Conservation (phyloP, 2,329 filamentous ascomycete species). For the Arthroderma sp. region DNA sequence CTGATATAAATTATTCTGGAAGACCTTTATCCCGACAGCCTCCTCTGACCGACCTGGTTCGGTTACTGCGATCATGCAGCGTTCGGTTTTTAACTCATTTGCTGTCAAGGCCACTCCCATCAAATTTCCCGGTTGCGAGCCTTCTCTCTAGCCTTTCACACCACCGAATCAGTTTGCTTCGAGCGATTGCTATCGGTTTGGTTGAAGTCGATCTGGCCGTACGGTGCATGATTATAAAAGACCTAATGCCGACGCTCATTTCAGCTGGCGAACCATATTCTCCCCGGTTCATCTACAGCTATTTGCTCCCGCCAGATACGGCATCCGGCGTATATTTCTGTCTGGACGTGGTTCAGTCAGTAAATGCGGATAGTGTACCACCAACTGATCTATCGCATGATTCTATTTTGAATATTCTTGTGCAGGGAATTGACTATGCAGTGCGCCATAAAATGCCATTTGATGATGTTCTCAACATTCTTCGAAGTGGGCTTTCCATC, state of each 20-base stretch:
- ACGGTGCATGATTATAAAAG: not conserved
- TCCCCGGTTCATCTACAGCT: not conserved
- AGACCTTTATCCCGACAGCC: not conserved
- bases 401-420: not conserved
- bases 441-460: not conserved
- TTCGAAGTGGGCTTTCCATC: too few species aligned
- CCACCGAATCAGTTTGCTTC: conserved; percentile 1
- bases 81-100: conserved; percentile 1
- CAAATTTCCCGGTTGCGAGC: not conserved
- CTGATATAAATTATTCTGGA: not conserved
- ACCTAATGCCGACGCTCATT: conserved; percentile 3
- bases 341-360: conserved; percentile 3
- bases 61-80: conserved; percentile 3
- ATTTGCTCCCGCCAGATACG: not conserved
- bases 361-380: not conserved
- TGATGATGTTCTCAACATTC: conserved; percentile 4
- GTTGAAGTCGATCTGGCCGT: not conserved
- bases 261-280: conserved; percentile 1
- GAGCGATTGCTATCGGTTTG: conserved; percentile 4
- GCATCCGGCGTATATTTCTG: conserved; percentile 3
- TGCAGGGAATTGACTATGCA: not conserved
- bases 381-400: not conserved
- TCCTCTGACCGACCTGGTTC: not conserved
- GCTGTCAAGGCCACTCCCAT: not conserved
- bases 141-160: conserved; percentile 11